These are phyloP conservation scores for Casuarina glauca DNA, from an alignment of 306 rosid genomes.

Conservation along the genomic window DNA sequence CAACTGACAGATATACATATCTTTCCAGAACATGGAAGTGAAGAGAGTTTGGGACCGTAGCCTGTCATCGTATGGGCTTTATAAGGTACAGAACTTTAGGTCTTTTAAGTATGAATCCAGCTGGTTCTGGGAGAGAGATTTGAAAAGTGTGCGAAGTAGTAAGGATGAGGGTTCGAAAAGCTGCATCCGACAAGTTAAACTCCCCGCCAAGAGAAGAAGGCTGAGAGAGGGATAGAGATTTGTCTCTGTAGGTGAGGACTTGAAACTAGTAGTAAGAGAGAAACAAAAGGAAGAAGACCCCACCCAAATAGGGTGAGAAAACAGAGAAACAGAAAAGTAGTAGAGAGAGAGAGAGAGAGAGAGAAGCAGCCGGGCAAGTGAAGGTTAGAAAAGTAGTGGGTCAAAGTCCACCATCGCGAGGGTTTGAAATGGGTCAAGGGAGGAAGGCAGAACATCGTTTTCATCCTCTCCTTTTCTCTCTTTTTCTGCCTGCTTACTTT, in stretches of 20 bases:
- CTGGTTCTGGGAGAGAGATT: slow-evolving; percentile 12
- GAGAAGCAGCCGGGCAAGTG: slow-evolving; percentile 25
- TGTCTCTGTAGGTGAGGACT: too few species aligned
- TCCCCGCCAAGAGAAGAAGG: too few species aligned
- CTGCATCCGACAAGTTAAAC: too few species aligned
- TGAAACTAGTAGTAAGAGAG: background rate
- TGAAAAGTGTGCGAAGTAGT: slow-evolving; percentile 48
- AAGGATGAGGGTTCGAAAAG: background rate
- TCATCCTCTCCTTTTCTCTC: background rate
- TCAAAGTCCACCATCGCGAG: slow-evolving; percentile 61
- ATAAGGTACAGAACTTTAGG: background rate
- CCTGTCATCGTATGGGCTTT: background rate
- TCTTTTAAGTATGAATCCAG: background rate
- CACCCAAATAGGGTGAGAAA: slow-evolving; percentile 27
- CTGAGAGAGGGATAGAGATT: too few species aligned
- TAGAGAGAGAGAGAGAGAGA: background rate
- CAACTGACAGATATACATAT: background rate
- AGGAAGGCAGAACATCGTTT: slow-evolving; percentile 55
- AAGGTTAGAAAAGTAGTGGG: slow-evolving; percentile 66
- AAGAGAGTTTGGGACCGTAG: background rate
- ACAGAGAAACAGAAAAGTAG: background rate
- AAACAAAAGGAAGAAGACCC: background rate
- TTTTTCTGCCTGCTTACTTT: background rate
- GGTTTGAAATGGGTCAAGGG: slow-evolving; percentile 56
- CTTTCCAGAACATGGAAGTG: background rate